Conservation (phyloP, 495 filamentous ascomycete genomes). For the Melanomma pulvis-pyrius region DNA sequence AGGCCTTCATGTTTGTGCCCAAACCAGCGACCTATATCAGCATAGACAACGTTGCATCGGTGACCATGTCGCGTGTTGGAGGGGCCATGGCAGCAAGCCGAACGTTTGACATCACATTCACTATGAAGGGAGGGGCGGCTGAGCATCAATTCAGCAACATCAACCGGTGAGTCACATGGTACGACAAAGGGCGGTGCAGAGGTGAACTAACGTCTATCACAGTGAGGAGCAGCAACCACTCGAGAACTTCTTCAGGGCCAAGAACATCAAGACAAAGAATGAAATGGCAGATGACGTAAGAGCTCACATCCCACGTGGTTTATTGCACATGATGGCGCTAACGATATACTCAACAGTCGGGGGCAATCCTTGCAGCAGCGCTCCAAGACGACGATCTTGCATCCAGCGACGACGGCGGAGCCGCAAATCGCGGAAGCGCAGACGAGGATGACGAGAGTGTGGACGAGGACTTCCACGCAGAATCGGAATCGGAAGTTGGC, state of each 20-base stretch:
- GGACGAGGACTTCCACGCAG: conserved; percentile 94
- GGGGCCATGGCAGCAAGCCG: conserved; percentile 91
- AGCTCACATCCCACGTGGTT: background rate
- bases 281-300: conserved; percentile 78
- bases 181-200: background rate
- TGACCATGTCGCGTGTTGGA: conserved; percentile 94
- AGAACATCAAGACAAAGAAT: conserved; percentile 93
- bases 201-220: conserved; percentile 13
- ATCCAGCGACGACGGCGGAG: conserved; percentile 77
- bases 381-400: conserved; percentile 75
- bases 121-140: conserved; percentile 72
- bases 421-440: conserved; percentile 80
- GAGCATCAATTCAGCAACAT: conserved; percentile 98
- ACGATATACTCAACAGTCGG: conserved; percentile 44
- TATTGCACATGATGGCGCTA: conserved; percentile 20
- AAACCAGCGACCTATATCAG: conserved; percentile 97
- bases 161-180: conserved; percentile 66
- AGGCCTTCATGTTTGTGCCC: conserved; percentile 98
- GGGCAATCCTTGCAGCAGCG: conserved; percentile 75
- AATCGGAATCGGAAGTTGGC: conserved; percentile 89
- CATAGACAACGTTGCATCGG: conserved; percentile 82
- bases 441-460: conserved; percentile 94
- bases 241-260: conserved; percentile 93
- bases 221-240: conserved; percentile 93
- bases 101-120: conserved; percentile 95